Percentiles rank a stretch among this genome's conserved stretches.
Evolutionary conservation across 2,329 filamentous ascomycete genomes (phyloP).

Genomic region (Coniosporium tulheliwenetii): DNA sequence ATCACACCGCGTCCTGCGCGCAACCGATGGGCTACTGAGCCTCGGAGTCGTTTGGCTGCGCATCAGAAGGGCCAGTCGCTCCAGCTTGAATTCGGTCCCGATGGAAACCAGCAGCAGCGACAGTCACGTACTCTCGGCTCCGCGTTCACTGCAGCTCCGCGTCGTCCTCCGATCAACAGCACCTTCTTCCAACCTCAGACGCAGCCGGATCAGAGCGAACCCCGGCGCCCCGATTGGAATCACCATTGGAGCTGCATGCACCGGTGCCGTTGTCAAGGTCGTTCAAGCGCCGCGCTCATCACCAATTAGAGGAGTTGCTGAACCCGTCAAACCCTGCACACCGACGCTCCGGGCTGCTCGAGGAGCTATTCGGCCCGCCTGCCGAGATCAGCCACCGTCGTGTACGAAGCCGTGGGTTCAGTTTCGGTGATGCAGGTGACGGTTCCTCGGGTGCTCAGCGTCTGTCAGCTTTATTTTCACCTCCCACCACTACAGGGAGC

Average conservation of each 20-base stretch:
- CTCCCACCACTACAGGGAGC: constrained; percentile 21
- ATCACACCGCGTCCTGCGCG: constrained; percentile 19
- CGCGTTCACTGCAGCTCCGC: no score
- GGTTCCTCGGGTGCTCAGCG: constrained; percentile 29
- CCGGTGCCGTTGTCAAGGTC: constrained; percentile 34
- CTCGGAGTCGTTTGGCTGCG: constrained; percentile 11
- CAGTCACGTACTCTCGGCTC: neutral
- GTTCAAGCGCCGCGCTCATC: constrained; percentile 42
- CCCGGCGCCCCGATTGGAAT: constrained; percentile 21
- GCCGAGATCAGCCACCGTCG: constrained; percentile 37
- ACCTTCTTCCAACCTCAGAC: constrained; percentile 1
- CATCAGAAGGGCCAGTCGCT: constrained; percentile 36
- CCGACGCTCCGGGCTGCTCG: constrained; percentile 14
- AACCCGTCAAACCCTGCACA: constrained; percentile 26
- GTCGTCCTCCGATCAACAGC: no score
- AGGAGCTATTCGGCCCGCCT: constrained; percentile 29
- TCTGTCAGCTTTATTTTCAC: constrained; percentile 39
- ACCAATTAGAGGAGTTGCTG: constrained; percentile 35
- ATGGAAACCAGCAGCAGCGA: constrained; percentile 9
- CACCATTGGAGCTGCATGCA: constrained; percentile 39
- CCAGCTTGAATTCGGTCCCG: constrained; percentile 28
- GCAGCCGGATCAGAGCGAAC: constrained; percentile 1
- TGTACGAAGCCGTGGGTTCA: constrained; percentile 46
- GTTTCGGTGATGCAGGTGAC: constrained; percentile 38
- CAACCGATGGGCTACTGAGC: neutral